A percentile compares a stretch with the other conserved stretches of the same genome.
phyloP scores from a whole-genome alignment of 2,329 filamentous ascomycete species.

The Neurospora crassa region DNA sequence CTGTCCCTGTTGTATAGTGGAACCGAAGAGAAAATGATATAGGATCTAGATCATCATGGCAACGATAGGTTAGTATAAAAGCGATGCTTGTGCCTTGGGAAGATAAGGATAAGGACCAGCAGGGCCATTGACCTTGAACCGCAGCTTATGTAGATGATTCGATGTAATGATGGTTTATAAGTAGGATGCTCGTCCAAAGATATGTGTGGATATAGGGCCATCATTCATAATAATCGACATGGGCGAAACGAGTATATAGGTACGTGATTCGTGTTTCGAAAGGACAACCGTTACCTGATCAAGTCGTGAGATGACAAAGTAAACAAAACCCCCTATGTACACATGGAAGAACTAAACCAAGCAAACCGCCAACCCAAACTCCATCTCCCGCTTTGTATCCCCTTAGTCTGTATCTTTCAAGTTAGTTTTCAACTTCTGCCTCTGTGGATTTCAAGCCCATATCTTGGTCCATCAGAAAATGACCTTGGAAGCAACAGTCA shows the following conservation, averaged over 20 bases:
- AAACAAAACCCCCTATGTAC: no score
- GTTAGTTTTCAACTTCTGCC: no score
- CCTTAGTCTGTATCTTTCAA: background rate
- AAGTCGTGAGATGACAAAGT: no score
- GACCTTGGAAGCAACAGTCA: conserved; percentile 55
- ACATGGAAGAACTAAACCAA: no score
- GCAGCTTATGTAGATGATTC: background rate
- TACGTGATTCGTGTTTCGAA: no score
- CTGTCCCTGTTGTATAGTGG: no score
- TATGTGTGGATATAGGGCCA: background rate
- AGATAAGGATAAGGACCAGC: background rate
- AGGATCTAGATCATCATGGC: background rate
- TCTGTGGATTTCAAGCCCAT: no score
- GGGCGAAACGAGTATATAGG: background rate
- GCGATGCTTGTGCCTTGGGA: background rate
- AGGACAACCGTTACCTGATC: no score
- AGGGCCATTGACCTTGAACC: background rate
- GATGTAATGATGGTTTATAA: background rate
- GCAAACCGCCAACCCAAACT: no score
- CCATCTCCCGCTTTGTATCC: no score
- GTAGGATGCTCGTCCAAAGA: background rate
- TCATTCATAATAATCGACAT: no score
- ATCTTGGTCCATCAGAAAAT: conserved; percentile 33
- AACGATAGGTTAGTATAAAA: background rate
- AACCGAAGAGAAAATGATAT: background rate